Base-by-base conservation (phyloP, 768 basidiomycete genomes). In the Mycena sanguinolenta region DNA sequence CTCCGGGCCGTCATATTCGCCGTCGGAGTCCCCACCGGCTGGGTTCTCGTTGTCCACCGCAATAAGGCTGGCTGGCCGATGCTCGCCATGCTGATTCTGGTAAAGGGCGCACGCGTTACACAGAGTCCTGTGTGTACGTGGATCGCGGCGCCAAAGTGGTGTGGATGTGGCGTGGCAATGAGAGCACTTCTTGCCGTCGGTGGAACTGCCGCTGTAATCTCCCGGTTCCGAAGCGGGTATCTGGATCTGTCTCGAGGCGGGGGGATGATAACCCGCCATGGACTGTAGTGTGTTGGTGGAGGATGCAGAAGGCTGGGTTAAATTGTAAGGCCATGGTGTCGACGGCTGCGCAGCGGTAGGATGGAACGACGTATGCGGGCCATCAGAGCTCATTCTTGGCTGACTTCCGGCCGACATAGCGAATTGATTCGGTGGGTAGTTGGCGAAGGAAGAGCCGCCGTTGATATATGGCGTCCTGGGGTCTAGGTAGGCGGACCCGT, bases 91-190 rank as follows among this genome's bases (percentile, higher is more conserved):
- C 62, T 69, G 68, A 14, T 69, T 13, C 4, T 52, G 27, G 32
- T 69, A 69, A 2, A 69, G n/a, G 0, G 62, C 68, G n/a, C 68
- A 69, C 12, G 68, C 62, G 25, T 69, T 69, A 25, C 68, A 69
- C 4, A 69, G 62, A 13, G 68, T 14, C 49, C 58, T 63, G 46
- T 69, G 68, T 14, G 68, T 69, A 38, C 57, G 61, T 7, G 68
- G 68, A 36, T 69, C 68, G 27, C 68, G 62, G n/a, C 68, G 68
- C 68, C 68, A 69, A 6, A 69, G 57, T 1, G 68, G 68, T 21
- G 68, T 69, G 28, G 61, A 49, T 1, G 68, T 63, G 2, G 62
- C 36, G n/a, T 39, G 62, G 68, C 68, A 69, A n/a, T 69, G 62
- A 2, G 62, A 69, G 49, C 68, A 69, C 17, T 19, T n/a, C 17